Base-by-base conservation (phyloP, 2,329 filamentous ascomycete species). In the Fusarium paranaense region DNA sequence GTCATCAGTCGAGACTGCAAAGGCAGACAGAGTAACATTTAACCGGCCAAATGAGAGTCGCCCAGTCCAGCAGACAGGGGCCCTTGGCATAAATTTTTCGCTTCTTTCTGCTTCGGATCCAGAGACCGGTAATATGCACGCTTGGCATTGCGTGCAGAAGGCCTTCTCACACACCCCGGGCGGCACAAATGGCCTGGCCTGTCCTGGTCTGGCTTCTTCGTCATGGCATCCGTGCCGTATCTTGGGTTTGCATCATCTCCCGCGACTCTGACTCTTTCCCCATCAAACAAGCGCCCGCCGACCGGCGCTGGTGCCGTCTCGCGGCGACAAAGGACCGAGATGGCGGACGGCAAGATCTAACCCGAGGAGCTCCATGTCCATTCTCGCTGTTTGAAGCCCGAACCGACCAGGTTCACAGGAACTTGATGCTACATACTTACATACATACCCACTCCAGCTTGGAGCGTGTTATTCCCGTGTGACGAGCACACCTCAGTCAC, bases 21-120 rank as follows among this genome's bases (percentile, higher is more conserved):
- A 40, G 62, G 40, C 45, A 67, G 54, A 52, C 52, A 50, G 35
- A 37, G 63, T 60, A n/a, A 30, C 50, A 37, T 72, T 73, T 78
- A 76, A 56, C 76, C 76, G 76, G 64, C 32, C 72, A 74, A 77
- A 74, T 70, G 61, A 70, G 66, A 63, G 37, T 35, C 60, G 27
- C 30, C 38, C 64, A 64, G 50, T 18, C 30, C 45, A 45, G 14
- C 40, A 69, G 14, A 45, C 61, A 65, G 67, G 65, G 71, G 59
- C 67, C 40, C 61, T 50, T 33, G 33, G 59, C 52, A 42, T 50
- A 50, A 50, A 62, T 66, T 62, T 67, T 68, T 27, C 40, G 35
- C 65, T 63, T 54, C 40, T 57, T 33, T 30, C 27, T 58, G 47
- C 38, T 47, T 67, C 72, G 69, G 66, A 68, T 73, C 45, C 64